Evolutionary conservation across 345 rosid genomes (phyloP).

Genomic region (Eucalyptus paniculata): DNA sequence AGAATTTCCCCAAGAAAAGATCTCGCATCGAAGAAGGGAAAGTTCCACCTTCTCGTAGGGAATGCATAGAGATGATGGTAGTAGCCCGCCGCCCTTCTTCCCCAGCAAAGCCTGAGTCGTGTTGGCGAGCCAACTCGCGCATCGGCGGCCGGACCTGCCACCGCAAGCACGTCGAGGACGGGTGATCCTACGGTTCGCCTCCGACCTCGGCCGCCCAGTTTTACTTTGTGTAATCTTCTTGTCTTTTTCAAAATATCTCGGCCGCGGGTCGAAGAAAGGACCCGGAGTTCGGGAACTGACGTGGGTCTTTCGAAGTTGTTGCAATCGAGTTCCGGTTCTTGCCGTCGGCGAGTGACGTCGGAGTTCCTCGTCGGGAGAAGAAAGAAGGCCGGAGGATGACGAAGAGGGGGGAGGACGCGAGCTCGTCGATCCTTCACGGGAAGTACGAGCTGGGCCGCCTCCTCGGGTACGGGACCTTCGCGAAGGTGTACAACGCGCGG

Average conservation of each 20-base stretch:
- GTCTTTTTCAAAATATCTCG: not conserved
- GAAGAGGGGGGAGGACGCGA: not conserved
- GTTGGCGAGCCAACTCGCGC: constrained; percentile 30
- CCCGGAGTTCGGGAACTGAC: not conserved
- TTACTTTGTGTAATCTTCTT: too few relatives aligned
- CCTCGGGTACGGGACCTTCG: constrained; percentile 83
- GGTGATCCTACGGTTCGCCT: constrained; percentile 31
- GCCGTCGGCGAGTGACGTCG: not conserved
- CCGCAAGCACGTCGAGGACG: constrained; percentile 98
- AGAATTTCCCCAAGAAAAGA: not conserved
- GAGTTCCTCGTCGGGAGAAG: not conserved
- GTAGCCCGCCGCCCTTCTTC: constrained; percentile 7
- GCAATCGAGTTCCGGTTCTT: not conserved
- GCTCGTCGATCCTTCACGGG: constrained; percentile 46
- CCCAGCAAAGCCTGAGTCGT: constrained; percentile 33
- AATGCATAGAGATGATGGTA: constrained; percentile 73
- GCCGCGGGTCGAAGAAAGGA: not conserved
- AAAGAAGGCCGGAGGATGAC: not conserved
- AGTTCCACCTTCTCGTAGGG: constrained; percentile 13
- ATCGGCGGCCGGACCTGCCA: constrained; percentile 82
- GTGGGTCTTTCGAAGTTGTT: not conserved
- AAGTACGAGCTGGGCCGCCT: constrained; percentile 83
- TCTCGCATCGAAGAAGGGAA: not conserved
- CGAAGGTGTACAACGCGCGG: constrained; percentile 79
- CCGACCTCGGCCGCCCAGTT: not conserved